Evolutionary conservation across 2,329 filamentous ascomycete species (phyloP), one percentile per base, ranked within the genome.

Genomic region (Arthroderma sp.): DNA sequence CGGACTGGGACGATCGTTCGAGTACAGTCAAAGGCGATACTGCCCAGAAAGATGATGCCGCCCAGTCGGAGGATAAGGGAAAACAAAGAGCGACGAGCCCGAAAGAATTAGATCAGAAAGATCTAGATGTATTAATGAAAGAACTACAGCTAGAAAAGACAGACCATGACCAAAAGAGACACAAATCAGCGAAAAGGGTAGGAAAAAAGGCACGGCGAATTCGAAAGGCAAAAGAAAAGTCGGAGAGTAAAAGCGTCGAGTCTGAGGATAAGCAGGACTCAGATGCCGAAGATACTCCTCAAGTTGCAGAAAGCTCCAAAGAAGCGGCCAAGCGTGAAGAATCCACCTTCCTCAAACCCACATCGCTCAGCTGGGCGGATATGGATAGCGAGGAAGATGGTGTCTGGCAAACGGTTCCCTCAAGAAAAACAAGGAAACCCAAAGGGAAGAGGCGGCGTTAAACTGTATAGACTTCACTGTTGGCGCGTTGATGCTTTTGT

Each of bases 171-270:
- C 3, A 39, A 32, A 5, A 37, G 30, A 5, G 8, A 22, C 29
- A 8, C 22, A 30, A 42, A 8, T 15, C 15, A 9, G 5, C 9
- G 2, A 31, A 40, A 33, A 4, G 32, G 29, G 28, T 30, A 38
- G 34, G 40, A 40, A 11, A 42, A 38, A 15, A 42, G 41, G 34
- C 29, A 44, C 5, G 40, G 40, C 28, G 33, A 36, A 33, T 22
- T 9, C 7, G 36, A 27, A 22, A 34, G 31, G 33, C 27, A 33
- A 5, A 43, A 42, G 11, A 39, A 9, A 5, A 22, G n/a, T 10
- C 22, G 10, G 6, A 15, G 15, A 2, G 8, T 15, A 8, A 9
- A 38, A 10, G 36, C 36, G 10, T 15, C 36, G 34, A 33, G 7
- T 22, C 3, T 42, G 30, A 42, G 40, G 30, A 42, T 37, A 5